Evolutionary conservation across 768 basidiomycete species (phyloP).

Genomic region (Lepiota brunneoincarnata): DNA sequence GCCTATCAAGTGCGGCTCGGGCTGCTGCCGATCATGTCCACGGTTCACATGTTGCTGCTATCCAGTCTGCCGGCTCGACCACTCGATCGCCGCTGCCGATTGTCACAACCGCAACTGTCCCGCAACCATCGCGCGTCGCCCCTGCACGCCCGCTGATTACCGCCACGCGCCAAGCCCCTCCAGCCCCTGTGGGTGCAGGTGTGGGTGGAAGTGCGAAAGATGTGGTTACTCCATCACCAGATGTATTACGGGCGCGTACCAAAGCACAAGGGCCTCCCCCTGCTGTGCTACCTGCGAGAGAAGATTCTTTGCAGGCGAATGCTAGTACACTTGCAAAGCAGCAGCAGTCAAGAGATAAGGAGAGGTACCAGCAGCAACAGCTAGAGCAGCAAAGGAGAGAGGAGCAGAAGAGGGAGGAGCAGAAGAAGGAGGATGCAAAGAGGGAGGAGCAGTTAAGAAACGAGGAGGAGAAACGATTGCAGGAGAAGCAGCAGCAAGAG

Average conservation of each 20-base stretch:
- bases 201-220: slow-evolving; percentile 34
- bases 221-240: slow-evolving; percentile 57
- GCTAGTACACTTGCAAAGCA: slow-evolving; percentile 34
- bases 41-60: slow-evolving; percentile 41
- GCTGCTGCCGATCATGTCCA: slow-evolving; percentile 65
- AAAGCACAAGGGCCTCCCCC: slow-evolving; percentile 54
- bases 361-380: slow-evolving; percentile 11
- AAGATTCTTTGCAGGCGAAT: slow-evolving; percentile 40
- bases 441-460: slow-evolving; percentile 31
- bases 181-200: slow-evolving; percentile 55
- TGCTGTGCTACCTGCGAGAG: slow-evolving; percentile 38
- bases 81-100: slow-evolving; percentile 24
- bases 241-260: slow-evolving; percentile 63
- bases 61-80: slow-evolving; percentile 28
- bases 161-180: slow-evolving; percentile 64
- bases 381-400: slow-evolving; percentile 26
- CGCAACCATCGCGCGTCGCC: slow-evolving; percentile 27
- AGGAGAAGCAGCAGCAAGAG: slow-evolving; percentile 20
- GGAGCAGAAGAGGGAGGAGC: slow-evolving; percentile 26
- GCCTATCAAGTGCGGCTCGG: slow-evolving; percentile 45
- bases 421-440: slow-evolving; percentile 35
- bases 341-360: slow-evolving; percentile 8
- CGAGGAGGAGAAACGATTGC: slow-evolving; percentile 13
- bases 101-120: slow-evolving; percentile 8
- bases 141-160: slow-evolving; percentile 35